A percentile compares a stretch with the other conserved stretches of the same genome.
Evolutionary conservation across 73 alveolate genomes (phyloP).

Genomic region (Effrenium voratum): DNA sequence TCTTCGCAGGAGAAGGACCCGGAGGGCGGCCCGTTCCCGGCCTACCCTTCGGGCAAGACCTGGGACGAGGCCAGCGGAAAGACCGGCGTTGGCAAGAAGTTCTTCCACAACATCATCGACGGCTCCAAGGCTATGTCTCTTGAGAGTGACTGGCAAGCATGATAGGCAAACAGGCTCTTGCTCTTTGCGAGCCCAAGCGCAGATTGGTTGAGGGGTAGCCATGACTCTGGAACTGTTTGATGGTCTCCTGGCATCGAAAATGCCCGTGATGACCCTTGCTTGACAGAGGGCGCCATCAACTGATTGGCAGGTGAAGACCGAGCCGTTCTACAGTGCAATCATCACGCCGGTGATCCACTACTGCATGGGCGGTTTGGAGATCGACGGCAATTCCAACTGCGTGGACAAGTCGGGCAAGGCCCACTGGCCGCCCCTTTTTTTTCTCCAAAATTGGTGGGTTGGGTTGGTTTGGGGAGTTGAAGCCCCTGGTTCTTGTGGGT

Average conservation of each 20-base stretch:
- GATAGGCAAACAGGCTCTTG: too few species aligned
- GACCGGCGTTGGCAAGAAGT: conserved; percentile 68
- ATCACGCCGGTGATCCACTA: conserved; percentile 95
- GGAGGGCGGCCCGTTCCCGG: conserved; percentile 45
- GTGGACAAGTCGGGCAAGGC: not conserved
- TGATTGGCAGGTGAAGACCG: not conserved
- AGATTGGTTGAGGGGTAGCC: too few species aligned
- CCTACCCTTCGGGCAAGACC: conserved; percentile 72
- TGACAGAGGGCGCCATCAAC: too few species aligned
- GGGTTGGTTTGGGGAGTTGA: not conserved
- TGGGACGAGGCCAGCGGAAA: conserved; percentile 90
- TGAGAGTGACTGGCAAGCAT: too few species aligned
- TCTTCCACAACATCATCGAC: conserved; percentile 73
- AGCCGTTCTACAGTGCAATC: conserved; percentile 94
- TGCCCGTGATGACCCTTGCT: too few species aligned
- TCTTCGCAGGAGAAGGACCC: too few species aligned
- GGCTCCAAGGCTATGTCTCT: conserved; percentile 75
- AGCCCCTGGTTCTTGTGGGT: too few species aligned
- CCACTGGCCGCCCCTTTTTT: not conserved
- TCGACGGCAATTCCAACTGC: too few species aligned
- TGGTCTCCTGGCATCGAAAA: too few species aligned
- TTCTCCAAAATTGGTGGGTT: not conserved
- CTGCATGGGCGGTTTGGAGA: conserved; percentile 96
- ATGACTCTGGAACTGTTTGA: too few species aligned
- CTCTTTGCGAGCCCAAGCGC: too few species aligned